Evolutionary conservation across 2,329 filamentous ascomycete species (phyloP), one percentile per base, ranked within the genome.

Genomic region (Ceratocystis diversiconidia): DNA sequence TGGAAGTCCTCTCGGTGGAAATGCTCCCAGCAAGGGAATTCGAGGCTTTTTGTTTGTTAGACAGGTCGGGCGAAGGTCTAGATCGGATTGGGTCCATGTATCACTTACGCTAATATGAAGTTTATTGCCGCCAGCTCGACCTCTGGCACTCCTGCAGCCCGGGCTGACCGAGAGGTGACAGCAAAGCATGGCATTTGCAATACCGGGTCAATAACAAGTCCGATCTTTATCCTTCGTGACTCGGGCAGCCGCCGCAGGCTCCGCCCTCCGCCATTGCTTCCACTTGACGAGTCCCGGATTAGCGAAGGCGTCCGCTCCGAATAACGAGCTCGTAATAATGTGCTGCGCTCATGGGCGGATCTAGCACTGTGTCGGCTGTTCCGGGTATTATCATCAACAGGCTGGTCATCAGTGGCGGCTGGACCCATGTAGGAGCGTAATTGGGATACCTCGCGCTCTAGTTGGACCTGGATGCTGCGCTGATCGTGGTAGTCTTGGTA

Each of bases 51-150:
- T 32, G 28, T 57, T 44, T 22, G 61, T 60, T 50, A 63, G 57
- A 25, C 30, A 48, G 44, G 62, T 57, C 52, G 36, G 36, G 36
- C 3, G 1, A 41, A 15, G 36, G 10, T 41, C 36, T 15, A 12
- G 8, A 19, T 22, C 17, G 22, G 6, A 28, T 25, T 22, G 5
- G 5, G 5, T 4, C 10, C 25, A 32, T 22, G 28, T 52, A 12
- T 28, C 32, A 67, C 66, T 67, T 48, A 67, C 66, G 66, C 66
- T 36, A 67, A 52, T 12, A 67, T 62, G 50, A 67, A 67, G 48
- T 67, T 67, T 19, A 67, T 65, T 17, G 48, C 66, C 5, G 43
- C 50, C 1, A 65, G 17, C 30, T 67, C 66, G 3, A 61, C 63
- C 5, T 67, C 66, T n/a, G 66, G 59, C 15, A 65, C 36, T 1